Conservation (phyloP, 495 filamentous ascomycete genomes). For the Lichina pygmaea region DNA sequence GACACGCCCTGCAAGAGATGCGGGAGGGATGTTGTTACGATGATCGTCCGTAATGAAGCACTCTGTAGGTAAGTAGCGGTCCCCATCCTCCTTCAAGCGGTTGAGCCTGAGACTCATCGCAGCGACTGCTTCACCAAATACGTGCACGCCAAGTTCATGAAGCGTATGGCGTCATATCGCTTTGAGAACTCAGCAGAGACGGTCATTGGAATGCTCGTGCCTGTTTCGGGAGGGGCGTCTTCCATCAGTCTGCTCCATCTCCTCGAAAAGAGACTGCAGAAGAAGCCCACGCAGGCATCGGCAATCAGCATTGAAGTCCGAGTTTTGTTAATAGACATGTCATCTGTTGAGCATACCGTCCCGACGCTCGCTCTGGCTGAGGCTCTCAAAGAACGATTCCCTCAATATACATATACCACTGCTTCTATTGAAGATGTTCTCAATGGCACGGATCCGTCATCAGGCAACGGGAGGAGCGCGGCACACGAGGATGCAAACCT, state of each 20-base stretch:
- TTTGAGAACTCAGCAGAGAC: constrained; percentile 12
- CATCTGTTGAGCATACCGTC: background rate
- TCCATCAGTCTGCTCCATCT: constrained; percentile 58
- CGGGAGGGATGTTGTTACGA: background rate
- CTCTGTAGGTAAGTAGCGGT: constrained; percentile 1
- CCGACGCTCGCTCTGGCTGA: background rate
- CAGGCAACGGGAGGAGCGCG: constrained; percentile 8
- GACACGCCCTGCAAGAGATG: constrained; percentile 1
- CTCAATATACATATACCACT: constrained; percentile 25
- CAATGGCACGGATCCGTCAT: constrained; percentile 9
- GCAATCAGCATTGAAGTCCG: background rate
- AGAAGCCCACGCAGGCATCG: background rate
- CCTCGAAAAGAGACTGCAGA: constrained; percentile 36
- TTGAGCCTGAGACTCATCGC: background rate
- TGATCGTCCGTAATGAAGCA: constrained; percentile 1
- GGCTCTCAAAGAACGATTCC: constrained; percentile 20
- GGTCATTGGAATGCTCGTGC: constrained; percentile 34
- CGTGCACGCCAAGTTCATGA: constrained; percentile 44
- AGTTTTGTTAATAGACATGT: background rate
- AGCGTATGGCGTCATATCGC: constrained; percentile 45
- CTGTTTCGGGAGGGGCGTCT: constrained; percentile 59
- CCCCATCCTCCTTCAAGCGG: background rate
- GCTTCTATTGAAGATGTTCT: constrained; percentile 32
- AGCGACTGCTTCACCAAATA: constrained; percentile 59
- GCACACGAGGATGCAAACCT: constrained; percentile 7